A percentile compares a stretch with the other conserved stretches of the same genome.
Evolutionary conservation across 176 grass and related monocot genomes (phyloP).

Genomic region (Carex scoparia): DNA sequence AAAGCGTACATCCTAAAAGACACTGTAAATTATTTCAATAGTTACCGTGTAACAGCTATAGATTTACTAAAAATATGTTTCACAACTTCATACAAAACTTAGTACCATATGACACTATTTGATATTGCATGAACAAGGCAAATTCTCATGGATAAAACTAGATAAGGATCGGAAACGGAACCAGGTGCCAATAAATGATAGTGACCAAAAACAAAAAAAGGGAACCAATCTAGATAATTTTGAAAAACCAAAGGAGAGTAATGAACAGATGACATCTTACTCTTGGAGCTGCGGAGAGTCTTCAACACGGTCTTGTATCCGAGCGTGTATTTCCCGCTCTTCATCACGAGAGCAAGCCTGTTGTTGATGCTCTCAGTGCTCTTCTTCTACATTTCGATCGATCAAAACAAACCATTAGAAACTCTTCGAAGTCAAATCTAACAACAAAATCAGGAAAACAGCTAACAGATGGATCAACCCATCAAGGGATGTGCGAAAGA

Average conservation of each 20-base stretch:
- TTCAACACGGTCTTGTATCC: slow-evolving; percentile 95
- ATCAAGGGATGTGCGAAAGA: not conserved
- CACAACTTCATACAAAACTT: not conserved
- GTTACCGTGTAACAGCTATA: no score
- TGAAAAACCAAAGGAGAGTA: not conserved
- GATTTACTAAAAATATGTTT: not conserved
- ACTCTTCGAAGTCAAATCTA: not conserved
- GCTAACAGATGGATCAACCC: not conserved
- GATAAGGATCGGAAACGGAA: not conserved
- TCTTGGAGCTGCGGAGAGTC: slow-evolving; percentile 89
- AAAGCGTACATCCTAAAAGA: not conserved
- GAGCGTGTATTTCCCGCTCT: slow-evolving; percentile 96
- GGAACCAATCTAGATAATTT: not conserved
- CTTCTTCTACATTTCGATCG: slow-evolving; percentile 70
- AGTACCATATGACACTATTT: not conserved
- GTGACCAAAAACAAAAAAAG: not conserved
- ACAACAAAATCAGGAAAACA: not conserved
- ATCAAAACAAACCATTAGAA: slow-evolving; percentile 18
- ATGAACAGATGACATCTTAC: slow-evolving; percentile 28
- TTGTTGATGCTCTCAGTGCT: slow-evolving; percentile 91
- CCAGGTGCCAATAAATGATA: not conserved
- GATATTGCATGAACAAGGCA: not conserved
- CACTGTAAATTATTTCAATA: not conserved
- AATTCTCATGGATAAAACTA: not conserved
- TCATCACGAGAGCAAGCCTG: slow-evolving; percentile 95